Evolutionary conservation across 176 grass and related monocot species (phyloP).

Genomic region (Microstegium vimineum): DNA sequence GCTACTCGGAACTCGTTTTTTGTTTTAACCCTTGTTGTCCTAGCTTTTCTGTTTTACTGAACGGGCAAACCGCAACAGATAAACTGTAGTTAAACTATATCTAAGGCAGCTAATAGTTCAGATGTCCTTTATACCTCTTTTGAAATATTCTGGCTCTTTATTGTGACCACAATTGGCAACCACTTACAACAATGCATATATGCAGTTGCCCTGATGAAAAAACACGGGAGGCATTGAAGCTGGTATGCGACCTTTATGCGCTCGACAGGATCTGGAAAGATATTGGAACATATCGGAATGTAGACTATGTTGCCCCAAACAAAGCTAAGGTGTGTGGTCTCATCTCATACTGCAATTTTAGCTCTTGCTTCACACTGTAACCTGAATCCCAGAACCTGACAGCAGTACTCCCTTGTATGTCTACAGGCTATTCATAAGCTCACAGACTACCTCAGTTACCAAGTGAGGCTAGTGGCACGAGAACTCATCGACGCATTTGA

Average conservation of each 20-base stretch:
- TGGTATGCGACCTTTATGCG: slow-evolving; percentile 93
- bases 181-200: slow-evolving; percentile 25
- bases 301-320: slow-evolving; percentile 91
- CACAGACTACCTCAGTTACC: slow-evolving; percentile 87
- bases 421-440: slow-evolving; percentile 93
- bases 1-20: neutral
- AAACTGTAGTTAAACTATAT: neutral
- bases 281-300: slow-evolving; percentile 89
- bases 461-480: slow-evolving; percentile 71
- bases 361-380: neutral
- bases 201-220: slow-evolving; percentile 89
- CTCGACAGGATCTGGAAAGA: slow-evolving; percentile 96
- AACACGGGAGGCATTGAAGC: slow-evolving; percentile 59
- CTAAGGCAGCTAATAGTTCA: neutral
- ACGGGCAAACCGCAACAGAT: neutral
- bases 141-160: neutral
- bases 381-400: neutral
- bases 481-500: slow-evolving; percentile 87
- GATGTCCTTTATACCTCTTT: neutral
- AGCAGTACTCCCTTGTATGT: neutral
- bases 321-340: slow-evolving; percentile 80
- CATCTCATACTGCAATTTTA: neutral
- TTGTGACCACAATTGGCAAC: slow-evolving; percentile 7
- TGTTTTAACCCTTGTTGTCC: slow-evolving; percentile 1
- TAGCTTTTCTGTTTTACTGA: neutral